Evolutionary conservation across 129 eudicot genomes (phyloP).

Genomic region (Ambrosia trifida): DNA sequence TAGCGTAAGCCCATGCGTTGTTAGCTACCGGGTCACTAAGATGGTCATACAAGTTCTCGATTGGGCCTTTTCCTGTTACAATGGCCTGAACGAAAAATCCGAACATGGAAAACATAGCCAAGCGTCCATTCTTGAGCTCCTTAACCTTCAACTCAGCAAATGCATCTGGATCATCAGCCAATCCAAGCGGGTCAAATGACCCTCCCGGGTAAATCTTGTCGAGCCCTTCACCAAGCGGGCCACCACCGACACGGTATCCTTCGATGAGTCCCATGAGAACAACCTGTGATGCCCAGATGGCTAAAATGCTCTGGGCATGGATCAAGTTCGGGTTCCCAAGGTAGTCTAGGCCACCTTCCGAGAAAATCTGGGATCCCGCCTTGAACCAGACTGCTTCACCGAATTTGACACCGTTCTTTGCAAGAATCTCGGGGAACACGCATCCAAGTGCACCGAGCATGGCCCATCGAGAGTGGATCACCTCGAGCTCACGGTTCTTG

Average conservation of each 20-base stretch:
- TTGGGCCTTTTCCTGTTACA: conserved; percentile 79
- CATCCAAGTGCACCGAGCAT: conserved; percentile 80
- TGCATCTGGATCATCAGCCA: conserved; percentile 76
- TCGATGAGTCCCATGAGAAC: conserved; percentile 68
- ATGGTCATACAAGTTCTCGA: conserved; percentile 66
- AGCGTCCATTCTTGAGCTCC: conserved; percentile 69
- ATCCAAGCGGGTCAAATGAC: conserved; percentile 62
- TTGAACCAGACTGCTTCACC: conserved; percentile 80
- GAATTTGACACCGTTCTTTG: conserved; percentile 63
- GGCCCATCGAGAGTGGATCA: conserved; percentile 77
- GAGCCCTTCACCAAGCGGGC: conserved; percentile 73
- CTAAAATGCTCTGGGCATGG: conserved; percentile 75
- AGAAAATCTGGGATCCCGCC: conserved; percentile 70
- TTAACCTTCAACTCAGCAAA: conserved; percentile 78
- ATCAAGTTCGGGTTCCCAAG: conserved; percentile 68
- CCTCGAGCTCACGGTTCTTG: conserved; percentile 78
- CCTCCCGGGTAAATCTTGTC: conserved; percentile 67
- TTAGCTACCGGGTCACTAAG: conserved; percentile 58
- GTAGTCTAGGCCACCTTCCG: conserved; percentile 72
- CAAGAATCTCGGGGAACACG: conserved; percentile 69
- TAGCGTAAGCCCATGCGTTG: conserved; percentile 74
- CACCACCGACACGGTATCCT: conserved; percentile 72
- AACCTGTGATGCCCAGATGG: conserved; percentile 64
- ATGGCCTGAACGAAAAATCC: conserved; percentile 83
- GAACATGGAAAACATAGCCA: conserved; percentile 75